Percentiles rank a stretch among this genome's conserved stretches.
These are phyloP conservation scores for Chlorociboria aeruginascens DNA, from an alignment of 495 filamentous ascomycete species.

Conservation along the genomic window DNA sequence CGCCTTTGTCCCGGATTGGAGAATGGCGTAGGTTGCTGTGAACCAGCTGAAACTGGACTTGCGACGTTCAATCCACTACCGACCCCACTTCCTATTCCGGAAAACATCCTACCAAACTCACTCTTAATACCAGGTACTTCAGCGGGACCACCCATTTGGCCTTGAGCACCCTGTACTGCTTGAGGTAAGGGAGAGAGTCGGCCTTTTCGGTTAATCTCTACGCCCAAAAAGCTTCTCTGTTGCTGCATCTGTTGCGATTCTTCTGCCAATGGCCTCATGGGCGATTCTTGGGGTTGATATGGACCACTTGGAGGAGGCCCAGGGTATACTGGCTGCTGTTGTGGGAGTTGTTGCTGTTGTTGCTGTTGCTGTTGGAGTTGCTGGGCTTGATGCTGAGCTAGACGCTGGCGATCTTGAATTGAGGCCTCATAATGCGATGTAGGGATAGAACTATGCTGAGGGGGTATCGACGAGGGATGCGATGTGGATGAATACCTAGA, in stretches of 20 bases:
- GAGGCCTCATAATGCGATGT: constrained; percentile 23
- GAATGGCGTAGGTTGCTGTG: constrained; percentile 28
- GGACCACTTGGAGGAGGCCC: constrained; percentile 15
- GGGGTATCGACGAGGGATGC: constrained; percentile 32
- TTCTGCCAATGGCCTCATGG: constrained; percentile 38
- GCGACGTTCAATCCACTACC: constrained; percentile 34
- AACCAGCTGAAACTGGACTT: constrained; percentile 21
- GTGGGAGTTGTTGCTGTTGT: constrained; percentile 8
- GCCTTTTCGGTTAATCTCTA: constrained; percentile 54
- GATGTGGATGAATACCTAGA: constrained; percentile 25
- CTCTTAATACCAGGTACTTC: constrained; percentile 80
- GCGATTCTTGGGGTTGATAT: constrained; percentile 35
- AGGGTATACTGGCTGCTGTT: constrained; percentile 7
- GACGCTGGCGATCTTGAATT: constrained; percentile 18
- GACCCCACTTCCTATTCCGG: constrained; percentile 78
- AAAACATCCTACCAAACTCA: constrained; percentile 85
- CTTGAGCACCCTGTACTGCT: constrained; percentile 84
- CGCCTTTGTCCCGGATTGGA: constrained; percentile 27
- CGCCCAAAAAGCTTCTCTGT: constrained; percentile 38
- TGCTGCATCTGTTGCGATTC: constrained; percentile 39
- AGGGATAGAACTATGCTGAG: constrained; percentile 25
- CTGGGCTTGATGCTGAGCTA: constrained; percentile 26
- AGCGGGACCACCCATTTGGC: constrained; percentile 57
- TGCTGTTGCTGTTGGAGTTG: constrained; percentile 15
- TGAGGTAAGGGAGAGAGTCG: constrained; percentile 73